Percentiles rank a stretch among this genome's conserved stretches.
These are phyloP conservation scores for Jatropha podagrica DNA, from an alignment of 441 rosid genomes.

Conservation along the genomic window DNA sequence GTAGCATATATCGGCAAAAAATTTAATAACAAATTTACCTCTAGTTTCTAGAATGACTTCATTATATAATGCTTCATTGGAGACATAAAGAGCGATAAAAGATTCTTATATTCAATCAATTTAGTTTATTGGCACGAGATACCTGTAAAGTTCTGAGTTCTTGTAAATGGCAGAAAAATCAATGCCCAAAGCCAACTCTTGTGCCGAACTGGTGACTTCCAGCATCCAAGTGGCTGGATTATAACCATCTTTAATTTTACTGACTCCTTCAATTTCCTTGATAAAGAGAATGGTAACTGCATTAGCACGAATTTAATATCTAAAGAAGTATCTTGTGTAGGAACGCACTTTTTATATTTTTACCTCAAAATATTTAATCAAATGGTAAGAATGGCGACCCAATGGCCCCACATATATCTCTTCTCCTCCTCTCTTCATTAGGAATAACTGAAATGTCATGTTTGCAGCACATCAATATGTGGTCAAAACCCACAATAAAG, in stretches of 20 bases:
- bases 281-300: neutral
- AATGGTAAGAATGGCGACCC: constrained; percentile 55
- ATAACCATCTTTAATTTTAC: constrained; percentile 67
- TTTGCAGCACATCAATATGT: constrained; percentile 35
- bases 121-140: neutral
- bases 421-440: constrained; percentile 76
- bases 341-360: neutral
- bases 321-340: neutral
- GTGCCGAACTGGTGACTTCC: constrained; percentile 57
- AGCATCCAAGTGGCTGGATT: constrained; percentile 93
- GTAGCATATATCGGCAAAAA: neutral
- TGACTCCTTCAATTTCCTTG: constrained; percentile 57
- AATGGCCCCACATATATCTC: constrained; percentile 76
- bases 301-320: neutral
- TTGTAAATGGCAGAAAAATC: constrained; percentile 55
- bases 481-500: constrained; percentile 23
- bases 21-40: neutral
- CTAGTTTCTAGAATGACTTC: neutral
- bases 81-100: neutral
- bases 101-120: neutral
- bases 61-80: neutral
- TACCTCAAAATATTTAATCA: constrained; percentile 38
- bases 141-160: constrained; percentile 24
- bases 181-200: constrained; percentile 52
- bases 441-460: constrained; percentile 46